Percentiles rank a stretch among this genome's conserved stretches.
These are phyloP conservation scores for Akanthomyces uredinophilus DNA, from an alignment of 2,329 filamentous ascomycete species.

Conservation along the genomic window DNA sequence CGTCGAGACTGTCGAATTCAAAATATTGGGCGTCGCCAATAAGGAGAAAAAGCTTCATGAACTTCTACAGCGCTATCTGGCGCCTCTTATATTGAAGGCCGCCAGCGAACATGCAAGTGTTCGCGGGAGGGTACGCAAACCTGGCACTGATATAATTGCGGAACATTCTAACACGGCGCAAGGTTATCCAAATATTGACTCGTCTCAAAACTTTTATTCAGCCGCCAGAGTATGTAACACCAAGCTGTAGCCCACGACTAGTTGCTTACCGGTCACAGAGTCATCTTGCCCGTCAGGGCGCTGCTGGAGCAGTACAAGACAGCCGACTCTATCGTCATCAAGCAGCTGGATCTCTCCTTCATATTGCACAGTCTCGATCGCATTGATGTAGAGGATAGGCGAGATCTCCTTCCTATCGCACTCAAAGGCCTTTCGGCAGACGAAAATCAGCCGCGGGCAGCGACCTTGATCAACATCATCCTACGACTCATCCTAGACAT, in stretches of 20 bases:
- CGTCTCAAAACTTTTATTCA: constrained; percentile 52
- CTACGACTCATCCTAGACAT: constrained; percentile 69
- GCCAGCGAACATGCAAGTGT: constrained; percentile 75
- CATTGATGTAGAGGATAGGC: constrained; percentile 53
- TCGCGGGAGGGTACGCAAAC: constrained; percentile 59
- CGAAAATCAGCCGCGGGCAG: constrained; percentile 25
- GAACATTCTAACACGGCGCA: constrained; percentile 1
- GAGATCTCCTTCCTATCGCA: constrained; percentile 61
- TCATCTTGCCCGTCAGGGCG: constrained; percentile 78
- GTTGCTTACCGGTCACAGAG: constrained; percentile 31
- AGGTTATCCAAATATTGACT: constrained; percentile 48
- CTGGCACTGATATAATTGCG: neutral
- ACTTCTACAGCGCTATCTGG: constrained; percentile 71
- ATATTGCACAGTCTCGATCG: constrained; percentile 71
- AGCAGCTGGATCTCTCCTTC: constrained; percentile 83
- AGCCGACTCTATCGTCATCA: constrained; percentile 65
- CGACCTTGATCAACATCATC: constrained; percentile 76
- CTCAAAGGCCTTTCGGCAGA: constrained; percentile 29
- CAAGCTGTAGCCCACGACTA: neutral
- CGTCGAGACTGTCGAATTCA: constrained; percentile 78
- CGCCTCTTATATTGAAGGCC: constrained; percentile 80
- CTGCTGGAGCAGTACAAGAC: constrained; percentile 87
- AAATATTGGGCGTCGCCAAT: constrained; percentile 72
- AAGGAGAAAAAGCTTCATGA: constrained; percentile 78
- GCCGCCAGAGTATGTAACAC: constrained; percentile 40